Conservation (phyloP, 345 rosid genomes). For the Linum usitatissimum region DNA sequence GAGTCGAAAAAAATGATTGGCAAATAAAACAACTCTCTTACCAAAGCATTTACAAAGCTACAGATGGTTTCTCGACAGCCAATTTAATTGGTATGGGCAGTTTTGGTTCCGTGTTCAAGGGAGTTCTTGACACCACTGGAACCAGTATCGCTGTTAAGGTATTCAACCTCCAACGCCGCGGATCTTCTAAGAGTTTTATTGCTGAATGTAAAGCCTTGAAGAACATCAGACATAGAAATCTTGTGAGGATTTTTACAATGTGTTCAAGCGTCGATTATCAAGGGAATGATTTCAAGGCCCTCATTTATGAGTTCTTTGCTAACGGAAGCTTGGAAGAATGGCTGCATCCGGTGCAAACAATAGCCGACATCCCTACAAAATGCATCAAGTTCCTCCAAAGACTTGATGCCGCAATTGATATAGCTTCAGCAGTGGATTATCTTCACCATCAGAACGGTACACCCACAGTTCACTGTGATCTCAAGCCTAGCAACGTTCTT, state of each 20-base stretch:
- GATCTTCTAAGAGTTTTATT: slow-evolving; percentile 18
- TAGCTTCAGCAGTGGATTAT: slow-evolving; percentile 8
- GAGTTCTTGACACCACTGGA: slow-evolving; percentile 6
- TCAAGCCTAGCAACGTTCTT: slow-evolving; percentile 8
- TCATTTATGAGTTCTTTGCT: slow-evolving; percentile 12
- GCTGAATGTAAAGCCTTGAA: slow-evolving; percentile 12
- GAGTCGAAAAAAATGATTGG: neutral
- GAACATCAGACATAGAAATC: slow-evolving; percentile 13
- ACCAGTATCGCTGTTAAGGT: slow-evolving; percentile 11
- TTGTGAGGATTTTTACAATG: slow-evolving; percentile 8
- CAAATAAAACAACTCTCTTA: neutral
- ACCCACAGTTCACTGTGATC: slow-evolving; percentile 4
- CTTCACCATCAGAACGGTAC: slow-evolving; percentile 6
- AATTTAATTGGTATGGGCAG: slow-evolving; percentile 13
- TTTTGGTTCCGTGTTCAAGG: slow-evolving; percentile 18
- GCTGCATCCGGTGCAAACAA: slow-evolving; percentile 1
- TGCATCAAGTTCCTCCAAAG: neutral
- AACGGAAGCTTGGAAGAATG: slow-evolving; percentile 9
- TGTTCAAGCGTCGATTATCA: slow-evolving; percentile 12
- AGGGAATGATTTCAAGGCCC: slow-evolving; percentile 14
- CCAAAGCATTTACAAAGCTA: slow-evolving; percentile 2
- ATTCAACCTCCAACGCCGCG: slow-evolving; percentile 11
- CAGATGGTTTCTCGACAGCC: slow-evolving; percentile 7
- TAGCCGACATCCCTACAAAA: neutral
- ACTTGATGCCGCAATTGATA: slow-evolving; percentile 3